Conservation (phyloP, 345 rosid species). For the Brassica juncea region DNA sequence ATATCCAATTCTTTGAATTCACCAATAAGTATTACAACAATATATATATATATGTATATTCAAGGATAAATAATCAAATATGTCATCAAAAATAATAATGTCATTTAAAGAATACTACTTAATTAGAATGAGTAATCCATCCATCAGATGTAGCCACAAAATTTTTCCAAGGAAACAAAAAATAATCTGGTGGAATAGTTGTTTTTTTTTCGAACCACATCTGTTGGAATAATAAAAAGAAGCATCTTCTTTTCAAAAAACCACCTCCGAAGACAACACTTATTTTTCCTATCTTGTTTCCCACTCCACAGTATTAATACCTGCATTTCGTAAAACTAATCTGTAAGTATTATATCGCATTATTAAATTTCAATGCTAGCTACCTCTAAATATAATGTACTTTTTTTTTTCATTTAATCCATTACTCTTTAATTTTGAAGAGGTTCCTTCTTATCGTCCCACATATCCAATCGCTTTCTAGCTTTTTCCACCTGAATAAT, state of each 20-base stretch:
- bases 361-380: background rate
- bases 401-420: background rate
- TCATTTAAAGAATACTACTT: background rate
- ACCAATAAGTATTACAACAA: background rate
- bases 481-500: conserved; percentile 60
- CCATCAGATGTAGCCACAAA: background rate
- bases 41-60: too few species aligned
- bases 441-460: conserved; percentile 58
- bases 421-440: background rate
- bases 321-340: background rate
- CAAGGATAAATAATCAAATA: background rate
- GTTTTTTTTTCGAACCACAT: too few species aligned
- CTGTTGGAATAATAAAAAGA: background rate
- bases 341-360: background rate
- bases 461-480: conserved; percentile 50
- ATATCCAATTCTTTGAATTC: background rate
- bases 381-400: background rate
- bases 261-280: background rate
- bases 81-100: background rate
- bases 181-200: background rate
- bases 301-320: background rate
- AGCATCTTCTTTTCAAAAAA: background rate
- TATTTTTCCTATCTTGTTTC: background rate
- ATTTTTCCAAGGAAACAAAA: background rate
- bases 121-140: background rate